phyloP scores from a whole-genome alignment of 768 basidiomycete genomes.

The Sistotremastrum suecicum region DNA sequence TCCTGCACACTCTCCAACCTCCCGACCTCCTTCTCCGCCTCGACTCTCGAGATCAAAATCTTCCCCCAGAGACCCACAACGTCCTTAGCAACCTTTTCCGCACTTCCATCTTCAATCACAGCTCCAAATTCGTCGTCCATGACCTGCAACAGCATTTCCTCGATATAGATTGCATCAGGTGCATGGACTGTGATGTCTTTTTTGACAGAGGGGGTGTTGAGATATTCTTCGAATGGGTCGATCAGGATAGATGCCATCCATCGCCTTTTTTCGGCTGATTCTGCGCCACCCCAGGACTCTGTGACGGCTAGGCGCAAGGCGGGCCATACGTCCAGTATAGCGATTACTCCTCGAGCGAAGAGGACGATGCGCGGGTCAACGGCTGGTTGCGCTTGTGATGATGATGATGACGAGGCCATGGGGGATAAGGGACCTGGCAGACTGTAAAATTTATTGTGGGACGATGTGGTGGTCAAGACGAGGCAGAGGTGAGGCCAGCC shows the following conservation, averaged over 20 bases:
- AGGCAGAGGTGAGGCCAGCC: too few relatives aligned
- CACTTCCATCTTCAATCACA: constrained; percentile 73
- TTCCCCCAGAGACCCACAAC: constrained; percentile 49
- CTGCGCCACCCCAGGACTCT: constrained; percentile 76
- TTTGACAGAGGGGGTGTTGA: background rate
- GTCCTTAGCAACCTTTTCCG: constrained; percentile 57
- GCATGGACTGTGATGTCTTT: constrained; percentile 8
- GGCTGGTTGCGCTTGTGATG: too few relatives aligned
- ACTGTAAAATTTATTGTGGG: too few relatives aligned
- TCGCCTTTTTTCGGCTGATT: constrained; percentile 53
- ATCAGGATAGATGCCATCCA: constrained; percentile 78
- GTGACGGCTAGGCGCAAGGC: constrained; percentile 77
- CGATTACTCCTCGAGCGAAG: constrained; percentile 78
- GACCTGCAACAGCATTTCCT: constrained; percentile 67
- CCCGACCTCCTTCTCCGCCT: constrained; percentile 33
- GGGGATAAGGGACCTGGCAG: too few relatives aligned
- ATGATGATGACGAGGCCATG: too few relatives aligned
- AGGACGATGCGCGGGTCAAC: constrained; percentile 26
- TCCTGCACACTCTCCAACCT: constrained; percentile 56
- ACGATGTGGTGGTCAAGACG: too few relatives aligned
- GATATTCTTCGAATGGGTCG: constrained; percentile 58
- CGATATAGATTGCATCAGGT: constrained; percentile 65
- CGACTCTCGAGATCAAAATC: constrained; percentile 17
- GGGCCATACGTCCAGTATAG: constrained; percentile 73
- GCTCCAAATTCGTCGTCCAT: constrained; percentile 84